Base-by-base conservation (phyloP, 345 rosid genomes). In the Pistacia integerrima region DNA sequence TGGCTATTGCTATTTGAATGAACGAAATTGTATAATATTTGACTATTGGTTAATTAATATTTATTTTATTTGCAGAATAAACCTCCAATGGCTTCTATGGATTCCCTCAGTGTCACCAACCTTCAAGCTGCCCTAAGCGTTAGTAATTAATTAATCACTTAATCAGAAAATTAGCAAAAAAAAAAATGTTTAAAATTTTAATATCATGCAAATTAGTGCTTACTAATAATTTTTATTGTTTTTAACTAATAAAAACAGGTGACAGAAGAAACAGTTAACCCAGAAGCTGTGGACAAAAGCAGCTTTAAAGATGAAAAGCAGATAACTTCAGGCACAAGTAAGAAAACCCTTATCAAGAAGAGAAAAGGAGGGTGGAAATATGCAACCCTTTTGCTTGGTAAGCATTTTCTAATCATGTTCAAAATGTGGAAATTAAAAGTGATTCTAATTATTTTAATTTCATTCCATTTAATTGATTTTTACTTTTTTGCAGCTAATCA, bases 401-500 rank as follows among this genome's bases (percentile, higher is more conserved):
- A 35, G 66, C 41, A 7, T 5, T 70, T 3, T 7, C 9, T 30
- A 30, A 30, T 30, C 3, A 30, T 30, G 33, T 30, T 41, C 1
- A 41, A 8, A 41, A 41, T 41, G 46, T 41, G 9, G 46, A 41
- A 41, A 41, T 41, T 41, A 41, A 6, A 41, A 41, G 46, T 41
- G 46, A 41, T 41, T 41, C 41, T 41, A 7, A 41, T 41, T 41
- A 7, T 41, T 49, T 10, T 9, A 48, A 48, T 18, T 70, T 70
- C 5, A 28, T 52, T 69, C 25, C 2, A 36, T 55, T 18, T 36
- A 35, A 51, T 20, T 28, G 56, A 0, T 64, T 22, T 10, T 54
- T 11, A 36, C 56, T 18, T 71, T 71, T 61, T 17, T 64, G 72
- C 87, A 91, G 95, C 76, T 64, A 95, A 95, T 82, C 97, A 95